These are phyloP conservation scores for Polytrichum formosum DNA, from an alignment of 225 moss, liverwort and hornwort genomes.

Conservation along the genomic window DNA sequence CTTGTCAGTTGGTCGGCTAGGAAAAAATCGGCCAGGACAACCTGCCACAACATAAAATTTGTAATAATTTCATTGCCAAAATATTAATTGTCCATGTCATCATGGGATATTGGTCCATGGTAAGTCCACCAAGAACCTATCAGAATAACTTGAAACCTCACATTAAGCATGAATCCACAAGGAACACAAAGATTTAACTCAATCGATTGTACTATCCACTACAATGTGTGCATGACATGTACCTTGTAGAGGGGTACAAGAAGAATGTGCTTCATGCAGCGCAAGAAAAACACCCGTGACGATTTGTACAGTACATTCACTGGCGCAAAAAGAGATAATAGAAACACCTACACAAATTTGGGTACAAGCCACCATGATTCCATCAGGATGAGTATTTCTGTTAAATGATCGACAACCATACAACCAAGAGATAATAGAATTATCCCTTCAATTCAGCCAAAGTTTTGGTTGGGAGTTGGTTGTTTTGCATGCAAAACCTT, in stretches of 20 bases:
- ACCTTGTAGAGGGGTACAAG: constrained; percentile 89
- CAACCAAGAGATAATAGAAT: neutral
- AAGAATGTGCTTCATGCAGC: constrained; percentile 55
- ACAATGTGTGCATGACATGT: neutral
- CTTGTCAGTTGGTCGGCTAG: constrained; percentile 94
- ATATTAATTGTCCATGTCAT: neutral
- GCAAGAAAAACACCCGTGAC: constrained; percentile 68
- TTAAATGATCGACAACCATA: neutral
- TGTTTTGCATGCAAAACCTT: no score
- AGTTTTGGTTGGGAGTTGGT: no score
- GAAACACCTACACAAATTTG: constrained; percentile 50
- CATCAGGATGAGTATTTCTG: no score
- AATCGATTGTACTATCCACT: no score
- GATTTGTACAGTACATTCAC: constrained; percentile 72
- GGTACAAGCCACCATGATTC: neutral
- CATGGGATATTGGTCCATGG: neutral
- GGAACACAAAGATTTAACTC: no score
- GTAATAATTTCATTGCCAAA: neutral
- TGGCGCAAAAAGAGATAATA: constrained; percentile 57
- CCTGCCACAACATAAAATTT: constrained; percentile 30
- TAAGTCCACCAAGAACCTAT: neutral
- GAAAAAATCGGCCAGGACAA: constrained; percentile 88
- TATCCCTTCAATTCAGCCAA: no score
- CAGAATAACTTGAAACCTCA: neutral
- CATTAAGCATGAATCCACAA: no score